Conservation (phyloP, 2,329 filamentous ascomycete species). For the Phoma sp. region DNA sequence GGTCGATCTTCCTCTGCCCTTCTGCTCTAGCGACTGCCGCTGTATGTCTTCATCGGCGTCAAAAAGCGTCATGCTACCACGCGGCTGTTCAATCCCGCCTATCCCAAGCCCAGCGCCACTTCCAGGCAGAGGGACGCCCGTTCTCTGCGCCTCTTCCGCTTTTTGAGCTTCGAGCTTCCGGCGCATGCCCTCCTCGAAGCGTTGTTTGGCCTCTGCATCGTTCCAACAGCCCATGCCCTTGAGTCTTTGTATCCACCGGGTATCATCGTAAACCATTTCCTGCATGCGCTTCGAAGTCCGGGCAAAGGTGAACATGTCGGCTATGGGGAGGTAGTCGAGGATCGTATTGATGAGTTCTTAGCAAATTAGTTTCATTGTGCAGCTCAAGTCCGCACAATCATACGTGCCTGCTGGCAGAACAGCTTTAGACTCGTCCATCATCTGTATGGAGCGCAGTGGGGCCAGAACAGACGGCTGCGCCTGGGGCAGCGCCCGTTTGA, state of each 20-base stretch:
- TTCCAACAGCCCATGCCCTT: slow-evolving; percentile 92
- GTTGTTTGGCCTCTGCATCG: slow-evolving; percentile 79
- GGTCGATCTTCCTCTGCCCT: slow-evolving; percentile 30
- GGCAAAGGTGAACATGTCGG: slow-evolving; percentile 85
- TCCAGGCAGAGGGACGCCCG: slow-evolving; percentile 42
- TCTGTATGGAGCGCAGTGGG: slow-evolving; percentile 79
- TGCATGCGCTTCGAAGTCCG: slow-evolving; percentile 83
- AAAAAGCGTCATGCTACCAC: slow-evolving; percentile 69
- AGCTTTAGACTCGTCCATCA: slow-evolving; percentile 78
- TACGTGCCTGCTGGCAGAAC: slow-evolving; percentile 78
- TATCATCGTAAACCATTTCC: slow-evolving; percentile 99
- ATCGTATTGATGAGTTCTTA: slow-evolving; percentile 86
- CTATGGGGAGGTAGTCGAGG: slow-evolving; percentile 84
- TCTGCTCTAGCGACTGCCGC: slow-evolving; percentile 48
- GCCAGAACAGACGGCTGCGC: slow-evolving; percentile 64
- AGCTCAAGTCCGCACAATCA: neutral
- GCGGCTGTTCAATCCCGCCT: slow-evolving; percentile 35
- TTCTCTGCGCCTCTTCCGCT: slow-evolving; percentile 49
- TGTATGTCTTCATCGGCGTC: slow-evolving; percentile 74
- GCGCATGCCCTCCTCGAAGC: slow-evolving; percentile 74
- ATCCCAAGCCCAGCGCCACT: slow-evolving; percentile 47
- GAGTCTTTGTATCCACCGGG: slow-evolving; percentile 87
- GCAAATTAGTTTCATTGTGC: slow-evolving; percentile 1
- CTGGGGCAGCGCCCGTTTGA: slow-evolving; percentile 52
- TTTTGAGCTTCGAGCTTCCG: slow-evolving; percentile 64